These are phyloP conservation scores for Ambrosia artemisiifolia DNA, from an alignment of 129 eudicot genomes.

Conservation along the genomic window DNA sequence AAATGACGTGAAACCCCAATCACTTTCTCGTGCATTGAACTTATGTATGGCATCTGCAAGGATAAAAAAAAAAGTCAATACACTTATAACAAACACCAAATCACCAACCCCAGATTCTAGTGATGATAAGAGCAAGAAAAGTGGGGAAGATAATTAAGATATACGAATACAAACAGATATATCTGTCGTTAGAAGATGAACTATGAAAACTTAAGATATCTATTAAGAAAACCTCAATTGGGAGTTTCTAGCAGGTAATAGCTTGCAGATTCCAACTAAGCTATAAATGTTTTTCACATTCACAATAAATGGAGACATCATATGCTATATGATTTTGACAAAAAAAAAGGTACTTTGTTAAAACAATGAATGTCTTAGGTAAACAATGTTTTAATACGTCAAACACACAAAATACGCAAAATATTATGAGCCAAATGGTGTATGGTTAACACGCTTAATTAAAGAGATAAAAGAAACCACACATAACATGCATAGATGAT, in stretches of 20 bases:
- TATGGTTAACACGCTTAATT: background rate
- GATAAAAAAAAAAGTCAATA: slow-evolving; percentile 19
- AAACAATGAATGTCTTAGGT: background rate
- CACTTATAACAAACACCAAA: background rate
- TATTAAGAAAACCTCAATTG: background rate
- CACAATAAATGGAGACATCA: background rate
- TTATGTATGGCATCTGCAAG: slow-evolving; percentile 83
- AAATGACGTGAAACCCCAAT: slow-evolving; percentile 98
- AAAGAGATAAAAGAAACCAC: background rate
- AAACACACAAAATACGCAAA: background rate
- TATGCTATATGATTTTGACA: background rate
- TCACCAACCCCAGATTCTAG: background rate
- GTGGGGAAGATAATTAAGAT: background rate
- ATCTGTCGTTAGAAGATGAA: background rate
- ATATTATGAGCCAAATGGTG: background rate
- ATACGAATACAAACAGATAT: background rate
- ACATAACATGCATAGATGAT: background rate
- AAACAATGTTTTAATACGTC: background rate
- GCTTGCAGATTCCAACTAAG: background rate
- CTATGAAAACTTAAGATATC: background rate
- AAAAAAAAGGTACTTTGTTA: background rate
- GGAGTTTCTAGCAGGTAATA: too few relatives aligned
- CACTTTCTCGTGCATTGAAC: slow-evolving; percentile 86
- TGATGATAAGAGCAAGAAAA: slow-evolving; percentile 13
- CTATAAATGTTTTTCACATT: background rate